phyloP scores from a whole-genome alignment of 495 filamentous ascomycete genomes.

The Extremus antarcticus region DNA sequence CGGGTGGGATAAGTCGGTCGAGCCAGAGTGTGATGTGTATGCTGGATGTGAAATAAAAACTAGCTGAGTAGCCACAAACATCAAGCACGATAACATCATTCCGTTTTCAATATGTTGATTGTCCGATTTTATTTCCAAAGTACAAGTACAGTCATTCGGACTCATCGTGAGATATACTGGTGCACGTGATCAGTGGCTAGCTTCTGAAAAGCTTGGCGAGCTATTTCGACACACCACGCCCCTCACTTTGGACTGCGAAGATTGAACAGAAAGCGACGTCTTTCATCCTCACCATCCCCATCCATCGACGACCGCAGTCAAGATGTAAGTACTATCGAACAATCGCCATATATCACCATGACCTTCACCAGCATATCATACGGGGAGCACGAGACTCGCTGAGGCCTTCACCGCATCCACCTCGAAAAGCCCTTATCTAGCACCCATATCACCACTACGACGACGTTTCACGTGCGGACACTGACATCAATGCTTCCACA shows the following conservation, averaged over 20 bases:
- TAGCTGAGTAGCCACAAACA: too few species aligned
- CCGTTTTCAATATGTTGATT: too few species aligned
- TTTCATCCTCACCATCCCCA: conserved; percentile 15
- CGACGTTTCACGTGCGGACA: too few species aligned
- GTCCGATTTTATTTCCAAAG: too few species aligned
- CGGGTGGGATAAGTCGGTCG: neutral
- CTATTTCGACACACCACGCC: neutral
- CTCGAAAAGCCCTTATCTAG: conserved; percentile 2
- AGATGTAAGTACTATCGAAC: conserved; percentile 15
- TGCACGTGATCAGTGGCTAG: neutral
- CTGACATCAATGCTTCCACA: conserved; percentile 31
- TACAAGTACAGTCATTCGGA: neutral
- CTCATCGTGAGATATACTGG: neutral
- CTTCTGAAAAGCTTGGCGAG: neutral
- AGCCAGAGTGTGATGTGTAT: conserved; percentile 2
- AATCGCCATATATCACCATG: neutral
- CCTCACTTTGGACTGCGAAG: neutral
- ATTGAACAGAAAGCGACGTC: neutral
- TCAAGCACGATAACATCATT: too few species aligned
- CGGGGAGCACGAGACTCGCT: neutral
- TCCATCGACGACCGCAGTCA: conserved; percentile 17
- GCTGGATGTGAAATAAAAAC: too few species aligned
- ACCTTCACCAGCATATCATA: neutral
- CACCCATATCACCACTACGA: conserved; percentile 1
- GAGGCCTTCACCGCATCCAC: neutral